Conservation (phyloP, 2,329 filamentous ascomycete species). For the Teratosphaeria epicoccoides region DNA sequence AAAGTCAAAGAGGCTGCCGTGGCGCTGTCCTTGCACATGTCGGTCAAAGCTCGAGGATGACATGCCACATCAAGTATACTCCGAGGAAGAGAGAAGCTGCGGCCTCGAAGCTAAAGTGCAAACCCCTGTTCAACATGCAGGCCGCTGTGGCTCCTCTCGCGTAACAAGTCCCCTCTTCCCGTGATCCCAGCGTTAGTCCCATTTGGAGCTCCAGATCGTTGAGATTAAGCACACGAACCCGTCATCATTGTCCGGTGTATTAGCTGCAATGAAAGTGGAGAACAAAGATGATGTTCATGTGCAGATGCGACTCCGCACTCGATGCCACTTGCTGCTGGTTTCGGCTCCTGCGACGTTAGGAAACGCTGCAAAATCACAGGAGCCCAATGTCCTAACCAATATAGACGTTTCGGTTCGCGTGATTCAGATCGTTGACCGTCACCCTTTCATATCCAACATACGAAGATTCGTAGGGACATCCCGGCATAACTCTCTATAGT, state of each 20-base stretch:
- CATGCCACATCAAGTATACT: background rate
- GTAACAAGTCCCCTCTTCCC: background rate
- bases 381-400: background rate
- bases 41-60: background rate
- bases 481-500: background rate
- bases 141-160: background rate
- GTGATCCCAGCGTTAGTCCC: background rate
- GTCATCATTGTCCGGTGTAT: background rate
- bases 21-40: background rate
- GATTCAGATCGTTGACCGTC: background rate
- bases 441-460: background rate
- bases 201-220: background rate
- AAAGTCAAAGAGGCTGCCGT: background rate
- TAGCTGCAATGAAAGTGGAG: background rate
- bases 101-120: background rate
- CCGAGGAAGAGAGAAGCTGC: background rate
- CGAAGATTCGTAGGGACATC: background rate
- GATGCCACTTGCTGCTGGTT: background rate
- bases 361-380: background rate
- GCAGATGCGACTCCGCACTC: background rate
- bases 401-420: background rate
- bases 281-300: background rate
- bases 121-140: background rate
- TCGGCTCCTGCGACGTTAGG: background rate
- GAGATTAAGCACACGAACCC: background rate